Evolutionary conservation across 331 rosid species (phyloP), one percentile per base, ranked within the genome.

Genomic region (Telfairia occidentalis): DNA sequence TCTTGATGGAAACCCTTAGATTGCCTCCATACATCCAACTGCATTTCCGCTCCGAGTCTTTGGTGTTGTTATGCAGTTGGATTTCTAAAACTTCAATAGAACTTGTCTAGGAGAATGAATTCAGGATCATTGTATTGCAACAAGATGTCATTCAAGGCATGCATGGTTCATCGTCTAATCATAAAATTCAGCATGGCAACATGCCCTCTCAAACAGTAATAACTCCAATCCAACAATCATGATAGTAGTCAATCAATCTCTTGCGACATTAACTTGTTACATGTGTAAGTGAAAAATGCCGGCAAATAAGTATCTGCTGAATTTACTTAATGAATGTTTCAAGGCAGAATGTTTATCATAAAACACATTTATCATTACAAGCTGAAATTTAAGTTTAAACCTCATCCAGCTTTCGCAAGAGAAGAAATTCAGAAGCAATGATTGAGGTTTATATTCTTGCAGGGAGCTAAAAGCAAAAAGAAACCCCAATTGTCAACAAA

Each of bases 381-480:
- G 78, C 48, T 49, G 80, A 84, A 84, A 59, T 46, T 30, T 30
- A 48, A 48, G 59, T 71, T 71, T 29, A 29, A 71, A 48, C 54
- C 57, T 29, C 8, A 71, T 29, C 59, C 60, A 69, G 37, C 21
- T 26, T 43, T 26, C 48, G 29, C 42, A 60, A 48, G 9, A 9
- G 32, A 30, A 71, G 43, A 71, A 48, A 46, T 28, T 8, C 24
- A 16, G 35, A 73, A 74, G 54, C 63, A 78, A 78, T 67, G 71
- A 45, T 81, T 76, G 55, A 76, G 79, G 84, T 82, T 82, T 73
- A 81, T 45, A 82, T 46, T 54, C 79, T 79, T 61, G 35, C 42
- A 77, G 66, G 54, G 69, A 70, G 77, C 78, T 55, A 64, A 78
- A 73, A 59, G 80, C 76, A 76, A 74, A 70, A 57, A 55, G 18